A percentile compares a stretch with the other conserved stretches of the same genome.
Evolutionary conservation across 169 alveolate species (phyloP).

Genomic region (Condylostoma magnum): DNA sequence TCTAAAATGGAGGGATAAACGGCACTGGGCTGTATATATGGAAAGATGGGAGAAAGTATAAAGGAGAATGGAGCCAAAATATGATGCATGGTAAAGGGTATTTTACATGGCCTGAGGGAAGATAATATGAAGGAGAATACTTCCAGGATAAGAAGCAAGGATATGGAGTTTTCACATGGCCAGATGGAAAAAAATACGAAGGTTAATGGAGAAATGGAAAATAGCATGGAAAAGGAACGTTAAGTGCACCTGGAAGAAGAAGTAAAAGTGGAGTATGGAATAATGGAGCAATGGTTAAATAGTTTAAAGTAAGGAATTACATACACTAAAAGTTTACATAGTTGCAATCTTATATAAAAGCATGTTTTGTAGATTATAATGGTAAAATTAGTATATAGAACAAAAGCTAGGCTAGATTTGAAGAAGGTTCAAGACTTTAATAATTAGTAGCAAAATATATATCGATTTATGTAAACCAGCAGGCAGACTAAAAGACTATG

Average conservation of each 20-base stretch:
- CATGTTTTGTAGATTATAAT: too few relatives aligned
- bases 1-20: conserved; percentile 51
- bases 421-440: too few relatives aligned
- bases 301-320: too few relatives aligned
- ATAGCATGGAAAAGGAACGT: conserved; percentile 49
- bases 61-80: conserved; percentile 69
- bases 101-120: conserved; percentile 71
- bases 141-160: conserved; percentile 68
- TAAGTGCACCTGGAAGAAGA: conserved; percentile 41
- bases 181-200: conserved; percentile 69
- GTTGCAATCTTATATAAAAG: too few relatives aligned
- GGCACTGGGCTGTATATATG: conserved; percentile 58
- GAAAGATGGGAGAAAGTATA: conserved; percentile 58
- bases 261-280: conserved; percentile 37
- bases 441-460: too few relatives aligned
- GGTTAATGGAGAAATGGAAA: conserved; percentile 65
- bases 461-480: too few relatives aligned
- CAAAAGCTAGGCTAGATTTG: too few relatives aligned
- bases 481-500: too few relatives aligned
- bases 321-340: too few relatives aligned
- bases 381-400: too few relatives aligned
- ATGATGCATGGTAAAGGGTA: conserved; percentile 74
- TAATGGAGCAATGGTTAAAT: too few relatives aligned
- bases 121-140: conserved; percentile 69
- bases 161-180: conserved; percentile 62